Percentiles rank a stretch among this genome's conserved stretches.
phyloP scores from a whole-genome alignment of 495 filamentous ascomycete genomes.

The Clavariopsis aquatica region DNA sequence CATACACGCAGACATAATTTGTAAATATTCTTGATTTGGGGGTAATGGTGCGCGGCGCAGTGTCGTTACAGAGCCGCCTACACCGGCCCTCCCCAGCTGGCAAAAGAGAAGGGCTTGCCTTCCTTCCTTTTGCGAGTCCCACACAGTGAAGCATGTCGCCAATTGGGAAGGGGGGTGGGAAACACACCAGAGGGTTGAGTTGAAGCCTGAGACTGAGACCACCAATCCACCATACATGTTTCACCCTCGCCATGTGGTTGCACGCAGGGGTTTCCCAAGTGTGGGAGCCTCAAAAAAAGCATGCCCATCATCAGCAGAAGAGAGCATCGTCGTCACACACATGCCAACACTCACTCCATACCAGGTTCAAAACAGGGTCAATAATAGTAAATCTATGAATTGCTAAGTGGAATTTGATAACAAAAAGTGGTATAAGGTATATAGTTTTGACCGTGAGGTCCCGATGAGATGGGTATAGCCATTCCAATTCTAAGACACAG shows the following conservation, averaged over 20 bases:
- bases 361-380: no score
- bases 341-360: no score
- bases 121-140: neutral
- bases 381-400: no score
- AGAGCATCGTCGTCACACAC: neutral
- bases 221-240: conserved; percentile 2
- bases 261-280: conserved; percentile 5
- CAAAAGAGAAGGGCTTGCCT: no score
- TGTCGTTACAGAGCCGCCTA: no score
- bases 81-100: no score
- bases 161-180: neutral
- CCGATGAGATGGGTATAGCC: neutral
- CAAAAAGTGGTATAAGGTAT: conserved; percentile 31
- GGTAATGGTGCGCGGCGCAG: neutral
- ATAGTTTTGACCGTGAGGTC: conserved; percentile 29
- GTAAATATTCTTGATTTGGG: neutral
- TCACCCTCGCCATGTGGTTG: conserved; percentile 33
- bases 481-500: conserved; percentile 27
- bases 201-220: conserved; percentile 28
- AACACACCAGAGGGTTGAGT: neutral
- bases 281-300: conserved; percentile 1
- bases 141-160: neutral
- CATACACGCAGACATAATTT: neutral
- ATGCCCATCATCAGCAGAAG: neutral
- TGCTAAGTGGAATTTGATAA: conserved; percentile 12